These are phyloP conservation scores for Suillus plorans DNA, from an alignment of 768 basidiomycete species.

Conservation along the genomic window DNA sequence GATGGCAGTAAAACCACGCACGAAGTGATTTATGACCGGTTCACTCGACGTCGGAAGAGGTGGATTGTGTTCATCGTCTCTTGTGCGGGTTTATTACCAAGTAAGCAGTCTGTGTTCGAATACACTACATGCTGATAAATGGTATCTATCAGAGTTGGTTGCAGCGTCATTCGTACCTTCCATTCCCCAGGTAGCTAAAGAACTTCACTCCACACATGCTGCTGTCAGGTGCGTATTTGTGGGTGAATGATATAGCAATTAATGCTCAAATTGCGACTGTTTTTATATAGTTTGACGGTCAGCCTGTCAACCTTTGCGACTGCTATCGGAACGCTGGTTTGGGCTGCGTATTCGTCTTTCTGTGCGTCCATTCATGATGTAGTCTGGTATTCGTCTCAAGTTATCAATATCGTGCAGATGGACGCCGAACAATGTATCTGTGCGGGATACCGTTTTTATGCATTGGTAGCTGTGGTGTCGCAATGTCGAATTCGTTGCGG, in stretches of 20 bases:
- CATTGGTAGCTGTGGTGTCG: slow-evolving; percentile 57
- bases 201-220: slow-evolving; percentile 54
- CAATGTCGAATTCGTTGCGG: slow-evolving; percentile 41
- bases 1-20: background rate
- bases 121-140: background rate
- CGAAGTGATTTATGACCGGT: slow-evolving; percentile 8
- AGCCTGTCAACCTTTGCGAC: slow-evolving; percentile 46
- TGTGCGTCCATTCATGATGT: slow-evolving; percentile 30
- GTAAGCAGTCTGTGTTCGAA: background rate
- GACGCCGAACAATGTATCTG: slow-evolving; percentile 57
- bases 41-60: slow-evolving; percentile 6
- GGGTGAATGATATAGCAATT: background rate
- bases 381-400: slow-evolving; percentile 7
- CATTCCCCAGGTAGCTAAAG: slow-evolving; percentile 64
- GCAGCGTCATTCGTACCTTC: slow-evolving; percentile 67
- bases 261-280: background rate
- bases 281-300: slow-evolving; percentile 38
- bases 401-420: slow-evolving; percentile 41
- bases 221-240: slow-evolving; percentile 46
- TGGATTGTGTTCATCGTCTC: slow-evolving; percentile 8
- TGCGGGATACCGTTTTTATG: slow-evolving; percentile 54
- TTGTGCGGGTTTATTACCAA: slow-evolving; percentile 9
- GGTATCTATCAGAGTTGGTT: slow-evolving; percentile 50
- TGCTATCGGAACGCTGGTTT: slow-evolving; percentile 43
- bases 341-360: slow-evolving; percentile 47